A percentile compares a stretch with the other conserved stretches of the same genome.
Evolutionary conservation across 148 eudicot species (phyloP).

Genomic region (Rhododendron simsii): DNA sequence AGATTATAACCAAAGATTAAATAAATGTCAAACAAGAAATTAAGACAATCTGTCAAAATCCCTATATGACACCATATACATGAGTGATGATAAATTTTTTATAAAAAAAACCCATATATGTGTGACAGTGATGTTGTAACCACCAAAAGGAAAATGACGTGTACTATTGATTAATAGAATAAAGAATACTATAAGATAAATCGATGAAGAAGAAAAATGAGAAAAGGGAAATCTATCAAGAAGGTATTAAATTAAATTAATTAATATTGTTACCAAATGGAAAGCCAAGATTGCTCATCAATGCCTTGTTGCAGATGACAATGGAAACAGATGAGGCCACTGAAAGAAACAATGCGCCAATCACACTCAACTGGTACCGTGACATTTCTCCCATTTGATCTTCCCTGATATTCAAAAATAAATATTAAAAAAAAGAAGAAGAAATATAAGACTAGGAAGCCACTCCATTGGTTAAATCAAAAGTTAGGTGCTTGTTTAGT

Average conservation of each 20-base stretch:
- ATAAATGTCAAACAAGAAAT: not conserved
- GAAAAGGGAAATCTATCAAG: not conserved
- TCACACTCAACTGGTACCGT: conserved; percentile 57
- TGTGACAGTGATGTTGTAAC: conserved; percentile 1
- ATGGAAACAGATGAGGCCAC: conserved; percentile 90
- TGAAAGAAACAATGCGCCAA: conserved; percentile 74
- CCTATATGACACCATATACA: not conserved
- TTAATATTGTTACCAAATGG: conserved; percentile 46
- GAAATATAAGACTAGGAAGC: not conserved
- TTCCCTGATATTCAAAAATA: not conserved
- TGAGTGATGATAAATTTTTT: not conserved
- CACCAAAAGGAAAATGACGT: not conserved
- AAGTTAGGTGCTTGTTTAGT: not conserved
- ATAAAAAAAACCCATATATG: no score
- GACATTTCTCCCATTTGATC: conserved; percentile 61
- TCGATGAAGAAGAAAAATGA: not conserved
- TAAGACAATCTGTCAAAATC: not conserved
- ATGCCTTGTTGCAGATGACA: conserved; percentile 80
- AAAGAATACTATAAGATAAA: not conserved
- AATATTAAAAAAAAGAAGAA: not conserved
- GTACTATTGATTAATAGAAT: not conserved
- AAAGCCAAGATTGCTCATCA: conserved; percentile 79
- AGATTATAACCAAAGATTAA: not conserved
- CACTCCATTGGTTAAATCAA: not conserved
- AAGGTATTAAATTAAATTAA: not conserved